Percentiles rank a stretch among this genome's conserved stretches.
Conservation (phyloP, 805 yeast genomes). For the Suhomyces emberorum region DNA sequence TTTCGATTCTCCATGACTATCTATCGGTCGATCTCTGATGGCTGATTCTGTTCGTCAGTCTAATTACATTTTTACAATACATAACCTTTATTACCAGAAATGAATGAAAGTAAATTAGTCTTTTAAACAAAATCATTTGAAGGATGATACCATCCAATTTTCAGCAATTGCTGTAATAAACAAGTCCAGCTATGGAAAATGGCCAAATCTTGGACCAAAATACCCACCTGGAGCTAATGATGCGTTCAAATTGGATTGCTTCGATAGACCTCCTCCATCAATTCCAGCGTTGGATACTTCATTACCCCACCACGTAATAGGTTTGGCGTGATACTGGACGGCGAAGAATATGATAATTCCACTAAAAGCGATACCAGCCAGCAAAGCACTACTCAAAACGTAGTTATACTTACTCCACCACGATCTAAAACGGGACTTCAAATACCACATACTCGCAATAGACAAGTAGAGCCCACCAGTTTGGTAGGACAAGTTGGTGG, state of each 20-base stretch:
- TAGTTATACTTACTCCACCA: slow-evolving; percentile 14
- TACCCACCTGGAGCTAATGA: slow-evolving; percentile 31
- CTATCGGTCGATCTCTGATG: too few species aligned
- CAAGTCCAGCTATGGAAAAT: slow-evolving; percentile 16
- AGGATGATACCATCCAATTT: too few species aligned
- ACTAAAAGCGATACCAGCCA: slow-evolving; percentile 16
- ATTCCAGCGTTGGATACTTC: slow-evolving; percentile 15
- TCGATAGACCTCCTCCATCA: slow-evolving; percentile 18
- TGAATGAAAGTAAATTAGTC: too few species aligned
- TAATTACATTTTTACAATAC: too few species aligned
- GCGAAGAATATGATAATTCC: slow-evolving; percentile 11
- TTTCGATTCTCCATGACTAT: too few species aligned
- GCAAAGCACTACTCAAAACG: slow-evolving; percentile 8
- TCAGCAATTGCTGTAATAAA: too few species aligned
- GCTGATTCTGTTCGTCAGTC: too few species aligned
- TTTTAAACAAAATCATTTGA: too few species aligned
- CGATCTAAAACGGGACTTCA: slow-evolving; percentile 5
- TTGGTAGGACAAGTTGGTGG: slow-evolving; percentile 12
- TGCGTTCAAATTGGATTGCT: slow-evolving; percentile 14
- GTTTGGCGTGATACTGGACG: slow-evolving; percentile 10
- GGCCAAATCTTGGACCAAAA: slow-evolving; percentile 33
- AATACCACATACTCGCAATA: slow-evolving; percentile 8
- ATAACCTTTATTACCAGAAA: too few species aligned
- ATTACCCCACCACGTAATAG: slow-evolving; percentile 22
- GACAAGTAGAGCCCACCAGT: slow-evolving; percentile 9